Evolutionary conservation across 345 rosid species (phyloP).

Genomic region (Camelina neglecta): DNA sequence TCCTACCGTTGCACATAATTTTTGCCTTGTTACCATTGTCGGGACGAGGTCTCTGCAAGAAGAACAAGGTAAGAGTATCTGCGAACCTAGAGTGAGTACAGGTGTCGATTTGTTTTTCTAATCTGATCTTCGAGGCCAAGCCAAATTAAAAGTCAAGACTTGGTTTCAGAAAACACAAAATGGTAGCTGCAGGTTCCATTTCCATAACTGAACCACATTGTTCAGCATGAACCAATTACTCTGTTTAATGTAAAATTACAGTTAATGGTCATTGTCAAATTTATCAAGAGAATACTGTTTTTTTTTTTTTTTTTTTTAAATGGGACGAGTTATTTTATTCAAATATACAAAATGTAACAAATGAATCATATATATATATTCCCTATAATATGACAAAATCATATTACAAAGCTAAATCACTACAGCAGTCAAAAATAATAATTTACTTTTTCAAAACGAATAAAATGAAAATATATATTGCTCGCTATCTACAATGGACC

Average conservation of each 20-base stretch:
- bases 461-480: background rate
- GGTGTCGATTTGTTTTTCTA: background rate
- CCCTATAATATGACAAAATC: background rate
- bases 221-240: too few species aligned
- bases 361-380: slow-evolving; percentile 23
- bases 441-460: background rate
- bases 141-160: background rate
- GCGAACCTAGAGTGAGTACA: background rate
- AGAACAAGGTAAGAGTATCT: background rate
- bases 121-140: background rate
- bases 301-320: background rate
- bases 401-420: slow-evolving; percentile 21
- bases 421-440: slow-evolving; percentile 1
- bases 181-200: too few species aligned
- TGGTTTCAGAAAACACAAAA: background rate
- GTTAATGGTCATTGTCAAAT: slow-evolving; percentile 8
- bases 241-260: background rate
- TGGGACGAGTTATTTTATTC: background rate
- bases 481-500: slow-evolving; percentile 36
- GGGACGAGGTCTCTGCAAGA: background rate
- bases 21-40: too few species aligned
- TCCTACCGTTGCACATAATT: background rate
- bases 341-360: slow-evolving; percentile 15
- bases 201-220: too few species aligned
- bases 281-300: background rate